These are phyloP conservation scores for Paraphaeosphaeria minitans DNA, from an alignment of 2,329 filamentous ascomycete genomes.

Conservation along the genomic window DNA sequence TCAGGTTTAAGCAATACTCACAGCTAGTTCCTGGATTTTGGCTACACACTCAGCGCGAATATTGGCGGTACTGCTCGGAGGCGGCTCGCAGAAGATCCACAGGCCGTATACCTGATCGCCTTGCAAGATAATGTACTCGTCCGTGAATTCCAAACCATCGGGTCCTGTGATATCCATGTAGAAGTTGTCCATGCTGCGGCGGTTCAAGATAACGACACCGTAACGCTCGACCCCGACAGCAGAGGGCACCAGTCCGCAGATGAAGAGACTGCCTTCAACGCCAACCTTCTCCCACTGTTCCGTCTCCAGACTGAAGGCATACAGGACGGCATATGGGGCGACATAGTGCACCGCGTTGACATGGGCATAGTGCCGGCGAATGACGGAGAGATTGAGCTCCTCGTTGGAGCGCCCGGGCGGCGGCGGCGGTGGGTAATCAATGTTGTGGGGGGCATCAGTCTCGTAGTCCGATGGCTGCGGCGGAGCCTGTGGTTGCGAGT, in stretches of 20 bases:
- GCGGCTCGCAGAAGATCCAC: slow-evolving; percentile 67
- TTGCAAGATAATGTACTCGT: slow-evolving; percentile 65
- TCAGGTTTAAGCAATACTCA: not conserved
- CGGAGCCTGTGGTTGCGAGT: slow-evolving; percentile 31
- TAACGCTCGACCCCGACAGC: slow-evolving; percentile 49
- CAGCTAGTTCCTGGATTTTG: slow-evolving; percentile 61
- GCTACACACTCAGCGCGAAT: slow-evolving; percentile 57
- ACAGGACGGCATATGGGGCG: slow-evolving; percentile 84
- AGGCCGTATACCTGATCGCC: slow-evolving; percentile 61
- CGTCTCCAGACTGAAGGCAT: slow-evolving; percentile 71
- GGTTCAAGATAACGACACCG: slow-evolving; percentile 54
- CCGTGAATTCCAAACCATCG: slow-evolving; percentile 54
- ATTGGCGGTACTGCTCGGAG: slow-evolving; percentile 60
- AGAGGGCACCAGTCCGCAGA: slow-evolving; percentile 65
- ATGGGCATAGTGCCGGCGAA: slow-evolving; percentile 78
- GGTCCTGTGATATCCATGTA: slow-evolving; percentile 48
- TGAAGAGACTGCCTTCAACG: slow-evolving; percentile 86
- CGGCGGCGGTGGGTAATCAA: slow-evolving; percentile 44
- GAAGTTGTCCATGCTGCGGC: slow-evolving; percentile 56
- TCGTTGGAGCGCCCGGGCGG: slow-evolving; percentile 71
- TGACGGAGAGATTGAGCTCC: slow-evolving; percentile 84
- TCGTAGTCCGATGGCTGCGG: slow-evolving; percentile 61
- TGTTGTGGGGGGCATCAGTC: slow-evolving; percentile 51
- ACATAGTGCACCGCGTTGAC: slow-evolving; percentile 77
- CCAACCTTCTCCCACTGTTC: slow-evolving; percentile 82